These are phyloP conservation scores for Scheffersomyces stambukii DNA, from an alignment of 1,139 yeast species.

Conservation along the genomic window DNA sequence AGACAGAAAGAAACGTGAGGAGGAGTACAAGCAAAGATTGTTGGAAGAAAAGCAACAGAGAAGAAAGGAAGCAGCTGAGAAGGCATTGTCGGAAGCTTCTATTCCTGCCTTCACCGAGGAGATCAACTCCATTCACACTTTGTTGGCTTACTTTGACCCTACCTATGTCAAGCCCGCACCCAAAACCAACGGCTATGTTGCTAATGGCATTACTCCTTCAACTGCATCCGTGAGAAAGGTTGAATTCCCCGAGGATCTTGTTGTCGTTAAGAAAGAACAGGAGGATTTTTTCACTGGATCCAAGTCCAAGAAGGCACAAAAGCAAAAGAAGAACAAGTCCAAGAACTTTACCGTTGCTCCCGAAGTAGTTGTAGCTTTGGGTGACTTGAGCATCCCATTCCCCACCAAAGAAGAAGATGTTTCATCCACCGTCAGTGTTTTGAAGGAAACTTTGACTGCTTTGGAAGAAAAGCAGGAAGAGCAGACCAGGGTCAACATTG, in stretches of 20 bases:
- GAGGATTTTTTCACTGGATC: conserved; percentile 55
- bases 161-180: conserved; percentile 60
- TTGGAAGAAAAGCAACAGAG: conserved; percentile 57
- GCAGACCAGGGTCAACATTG: conserved; percentile 73
- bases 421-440: conserved; percentile 57
- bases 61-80: conserved; percentile 63
- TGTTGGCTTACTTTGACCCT: conserved; percentile 76
- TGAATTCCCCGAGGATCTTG: conserved; percentile 62
- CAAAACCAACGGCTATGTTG: conserved; percentile 22
- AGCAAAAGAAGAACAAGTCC: conserved; percentile 40
- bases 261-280: conserved; percentile 62
- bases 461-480: conserved; percentile 75
- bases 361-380: conserved; percentile 70
- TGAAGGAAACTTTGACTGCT: conserved; percentile 70
- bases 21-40: conserved; percentile 56
- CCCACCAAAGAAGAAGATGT: conserved; percentile 80
- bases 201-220: conserved; percentile 12
- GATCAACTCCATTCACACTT: conserved; percentile 66
- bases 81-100: conserved; percentile 62
- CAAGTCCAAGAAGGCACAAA: conserved; percentile 40
- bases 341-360: conserved; percentile 71
- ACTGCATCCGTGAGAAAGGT: conserved; percentile 42
- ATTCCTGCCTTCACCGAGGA: conserved; percentile 82
- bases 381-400: conserved; percentile 72
- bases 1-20: conserved; percentile 68